Conservation (phyloP, 2,329 filamentous ascomycete species). For the Tolypocladium ovalisporum region DNA sequence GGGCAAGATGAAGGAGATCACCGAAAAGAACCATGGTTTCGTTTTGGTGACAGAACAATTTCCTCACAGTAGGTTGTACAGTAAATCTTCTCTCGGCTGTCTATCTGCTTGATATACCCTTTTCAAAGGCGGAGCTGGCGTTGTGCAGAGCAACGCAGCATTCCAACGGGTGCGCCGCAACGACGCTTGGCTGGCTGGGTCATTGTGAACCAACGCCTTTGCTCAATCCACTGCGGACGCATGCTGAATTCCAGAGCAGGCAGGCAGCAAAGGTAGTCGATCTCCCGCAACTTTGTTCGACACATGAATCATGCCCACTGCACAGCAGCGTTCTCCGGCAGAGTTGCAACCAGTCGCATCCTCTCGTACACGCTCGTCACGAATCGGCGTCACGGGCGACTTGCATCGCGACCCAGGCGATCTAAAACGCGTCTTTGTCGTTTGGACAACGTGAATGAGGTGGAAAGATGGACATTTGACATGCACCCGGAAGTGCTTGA, state of each 20-base stretch:
- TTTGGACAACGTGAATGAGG: background rate
- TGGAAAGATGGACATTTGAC: no score
- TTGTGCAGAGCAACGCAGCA: slow-evolving; percentile 22
- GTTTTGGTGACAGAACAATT: background rate
- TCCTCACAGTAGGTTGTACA: slow-evolving; percentile 2
- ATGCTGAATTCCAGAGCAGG: background rate
- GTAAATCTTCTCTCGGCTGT: background rate
- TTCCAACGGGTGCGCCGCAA: slow-evolving; percentile 14
- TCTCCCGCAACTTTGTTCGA: background rate
- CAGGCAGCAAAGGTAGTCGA: background rate
- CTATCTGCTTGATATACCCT: slow-evolving; percentile 7
- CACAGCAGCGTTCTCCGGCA: background rate
- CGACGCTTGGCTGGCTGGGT: background rate
- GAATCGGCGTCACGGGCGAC: background rate
- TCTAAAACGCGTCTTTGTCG: no score
- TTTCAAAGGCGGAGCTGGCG: slow-evolving; percentile 3
- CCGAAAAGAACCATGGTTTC: slow-evolving; percentile 9
- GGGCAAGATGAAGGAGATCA: slow-evolving; percentile 5
- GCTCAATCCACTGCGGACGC: background rate
- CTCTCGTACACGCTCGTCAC: background rate
- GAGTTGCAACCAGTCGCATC: background rate
- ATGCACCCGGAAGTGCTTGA: background rate
- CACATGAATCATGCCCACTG: background rate
- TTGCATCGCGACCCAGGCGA: background rate
- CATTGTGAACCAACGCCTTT: background rate